Base-by-base conservation (phyloP, 2,329 filamentous ascomycete genomes). In the Gaeumannomyces sp. region DNA sequence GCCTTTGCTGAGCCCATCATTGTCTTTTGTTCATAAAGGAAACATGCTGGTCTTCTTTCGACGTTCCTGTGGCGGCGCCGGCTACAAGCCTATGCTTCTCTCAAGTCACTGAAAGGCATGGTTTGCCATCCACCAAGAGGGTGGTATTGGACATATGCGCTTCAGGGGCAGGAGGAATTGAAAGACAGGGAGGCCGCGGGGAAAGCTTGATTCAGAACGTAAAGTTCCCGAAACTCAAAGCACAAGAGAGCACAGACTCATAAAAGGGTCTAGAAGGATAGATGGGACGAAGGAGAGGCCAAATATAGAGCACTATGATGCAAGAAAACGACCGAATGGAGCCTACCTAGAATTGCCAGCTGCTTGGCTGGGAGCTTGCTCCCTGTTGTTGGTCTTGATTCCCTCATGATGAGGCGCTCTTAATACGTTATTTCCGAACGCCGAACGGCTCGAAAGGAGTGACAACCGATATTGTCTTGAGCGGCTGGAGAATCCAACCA, bases 351-450 rank as follows among this genome's bases (percentile, higher is more conserved):
- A 73, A 96, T 93, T 59, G 87, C 79, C 72, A 96, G 81, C 78
- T 96, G 92, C 82, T 88, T 85, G 58, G 85, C 81, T 0, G 92
- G 91, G 81, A 95, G 82, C 79, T 87, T 90, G 31, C 86, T 83
- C 68, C 74, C 76, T 69, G 69, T 66, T 67, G 70, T 65, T 67
- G 70, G 66, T 69, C 69, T 64, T 70, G 56, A 38, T 13, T 62
- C 35, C 10, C 64, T 35, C 69, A 70, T 70, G 64, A 22, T 60
- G 29, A 3, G 33, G 13, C 29, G 3, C 11, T 50, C 10, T 22
- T 10, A 8, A n/a, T 53, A 53, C n/a, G 45, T n/a, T 53, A 4
- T 10, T n/a, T n/a, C n/a, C n/a, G n/a, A n/a, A n/a, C n/a, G n/a
- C n/a, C 45, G 8, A 11, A 22, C 22, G 0, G 45, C 4, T 22